Conservation (phyloP, 1,284 basidiomycete genomes). For the Boletellus deceptivus region DNA sequence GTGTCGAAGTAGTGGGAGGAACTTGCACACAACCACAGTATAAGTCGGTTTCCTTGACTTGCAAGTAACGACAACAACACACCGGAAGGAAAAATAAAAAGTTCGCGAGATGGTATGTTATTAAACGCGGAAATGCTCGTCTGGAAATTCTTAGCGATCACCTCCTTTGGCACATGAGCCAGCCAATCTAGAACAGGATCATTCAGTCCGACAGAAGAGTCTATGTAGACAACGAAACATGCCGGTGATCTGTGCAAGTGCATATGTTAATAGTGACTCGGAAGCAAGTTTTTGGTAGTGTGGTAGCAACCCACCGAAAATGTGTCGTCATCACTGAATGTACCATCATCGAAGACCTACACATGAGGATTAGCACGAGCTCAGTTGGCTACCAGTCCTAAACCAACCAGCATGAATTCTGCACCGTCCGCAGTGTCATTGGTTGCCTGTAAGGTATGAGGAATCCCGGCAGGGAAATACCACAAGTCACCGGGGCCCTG, state of each 20-base stretch:
- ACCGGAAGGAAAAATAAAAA: conserved; percentile 55
- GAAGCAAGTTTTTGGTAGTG: neutral
- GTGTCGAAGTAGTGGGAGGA: conserved; percentile 46
- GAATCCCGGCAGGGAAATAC: conserved; percentile 53
- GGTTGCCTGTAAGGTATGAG: conserved; percentile 47
- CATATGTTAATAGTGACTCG: no score
- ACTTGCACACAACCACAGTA: conserved; percentile 27
- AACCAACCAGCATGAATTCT: conserved; percentile 48
- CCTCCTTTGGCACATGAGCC: conserved; percentile 47
- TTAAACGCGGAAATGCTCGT: conserved; percentile 41
- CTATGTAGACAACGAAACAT: conserved; percentile 5
- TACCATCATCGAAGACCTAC: conserved; percentile 48
- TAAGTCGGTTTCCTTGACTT: neutral
- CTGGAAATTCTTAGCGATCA: conserved; percentile 52
- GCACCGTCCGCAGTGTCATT: conserved; percentile 41
- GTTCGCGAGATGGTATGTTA: conserved; percentile 44
- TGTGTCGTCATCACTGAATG: conserved; percentile 52
- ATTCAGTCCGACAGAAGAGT: neutral
- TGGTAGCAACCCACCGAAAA: conserved; percentile 38
- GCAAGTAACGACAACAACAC: conserved; percentile 13
- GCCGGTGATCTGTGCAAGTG: conserved; percentile 8
- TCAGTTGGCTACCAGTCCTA: neutral
- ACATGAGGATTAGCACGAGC: neutral
- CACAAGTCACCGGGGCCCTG: conserved; percentile 44
- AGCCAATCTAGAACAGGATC: conserved; percentile 40